Base-by-base conservation (phyloP, 805 yeast genomes). In the Scheffersomyces coipomensis region DNA sequence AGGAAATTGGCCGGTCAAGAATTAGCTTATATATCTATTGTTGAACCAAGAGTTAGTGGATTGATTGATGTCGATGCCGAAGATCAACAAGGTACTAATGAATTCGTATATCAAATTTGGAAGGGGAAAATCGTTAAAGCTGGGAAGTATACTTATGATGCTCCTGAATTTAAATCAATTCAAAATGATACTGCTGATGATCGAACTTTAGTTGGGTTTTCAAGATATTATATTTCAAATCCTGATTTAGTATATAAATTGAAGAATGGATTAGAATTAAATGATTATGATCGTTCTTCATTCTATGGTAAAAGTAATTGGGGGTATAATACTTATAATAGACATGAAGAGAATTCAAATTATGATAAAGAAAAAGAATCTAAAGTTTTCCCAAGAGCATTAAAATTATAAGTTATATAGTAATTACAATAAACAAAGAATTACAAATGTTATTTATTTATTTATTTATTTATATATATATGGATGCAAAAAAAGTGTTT, bases 121-220 rank as follows among this genome's bases (percentile, higher is more conserved):
- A 47, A 41, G 19, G 58, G 51, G 18, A 34, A 34, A 7, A 22
- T 46, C 12, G n/a, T 43, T 13, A 38, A 45, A 34, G 45, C 51
- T 32, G 54, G 56, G 33, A 46, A 47, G 32, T 53, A 50, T 33
- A 37, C 40, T 21, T 33, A 52, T 27, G 60, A 55, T 38, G 55
- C 54, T 9, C 51, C 59, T 5, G 37, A 48, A 19, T 54, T 43
- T 38, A 42, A 42, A 2, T 16, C 32, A 12, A 35, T 47, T 26
- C 31, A 33, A 9, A 26, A 34, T 6, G 56, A 54, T 34, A 35
- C 42, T 5, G 35, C 36, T 5, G 36, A 45, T 34, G 34, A 35
- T 18, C 59, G 74, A 49, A 76, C 81, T 2, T 53, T 73, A 36
- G 56, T 73, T 46, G 75, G 62, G n/a, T 51, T 55, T 40, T 52